Evolutionary conservation across 2,329 filamentous ascomycete species (phyloP), one percentile per base, ranked within the genome.

Genomic region (Hypoxylon sp.): DNA sequence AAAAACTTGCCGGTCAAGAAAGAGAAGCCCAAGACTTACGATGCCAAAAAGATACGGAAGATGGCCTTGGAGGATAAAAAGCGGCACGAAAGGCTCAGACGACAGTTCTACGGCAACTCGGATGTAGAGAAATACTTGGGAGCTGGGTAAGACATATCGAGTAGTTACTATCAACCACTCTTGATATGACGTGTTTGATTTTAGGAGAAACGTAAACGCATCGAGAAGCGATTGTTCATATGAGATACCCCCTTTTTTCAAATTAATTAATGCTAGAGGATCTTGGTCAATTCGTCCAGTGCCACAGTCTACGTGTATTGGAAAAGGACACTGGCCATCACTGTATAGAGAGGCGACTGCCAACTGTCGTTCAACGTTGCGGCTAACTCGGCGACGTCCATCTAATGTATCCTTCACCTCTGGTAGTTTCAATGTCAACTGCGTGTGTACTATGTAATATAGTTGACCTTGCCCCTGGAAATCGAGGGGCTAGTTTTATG

Each of bases 101-200:
- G 88, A 72, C 85, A 92, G 80, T 91, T 97, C 69, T 95, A 92
- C 79, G 86, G 88, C 19, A 90, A 88, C 71, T 87, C 92, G n/a
- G 91, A 95, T 71, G 82, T 97, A 60, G 88, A 94, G 74, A 88
- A 85, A 75, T 96, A 97, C 77, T 80, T 97, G 17, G 87, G 89
- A 17, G 68, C 70, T 4, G 75, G 73, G 35, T 75, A 68, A 62
- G 55, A 58, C 15, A 52, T 44, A 39, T 48, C 31, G 52, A 54
- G 50, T 55, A 52, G 60, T 17, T 60, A 55, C 24, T 17, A 35
- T 21, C 7, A 47, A 32, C 13, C 15, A 39, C 24, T 21, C 21
- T 46, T 42, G 37, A 42, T 27, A 32, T 50, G 48, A 51, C 35
- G 42, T 53, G 47, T 51, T 39, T 51, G 24, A 27, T 65, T 66